Percentiles rank a stretch among this genome's conserved stretches.
These are phyloP conservation scores for Yarrowia divulgata DNA, from an alignment of 805 yeast species.

Conservation along the genomic window DNA sequence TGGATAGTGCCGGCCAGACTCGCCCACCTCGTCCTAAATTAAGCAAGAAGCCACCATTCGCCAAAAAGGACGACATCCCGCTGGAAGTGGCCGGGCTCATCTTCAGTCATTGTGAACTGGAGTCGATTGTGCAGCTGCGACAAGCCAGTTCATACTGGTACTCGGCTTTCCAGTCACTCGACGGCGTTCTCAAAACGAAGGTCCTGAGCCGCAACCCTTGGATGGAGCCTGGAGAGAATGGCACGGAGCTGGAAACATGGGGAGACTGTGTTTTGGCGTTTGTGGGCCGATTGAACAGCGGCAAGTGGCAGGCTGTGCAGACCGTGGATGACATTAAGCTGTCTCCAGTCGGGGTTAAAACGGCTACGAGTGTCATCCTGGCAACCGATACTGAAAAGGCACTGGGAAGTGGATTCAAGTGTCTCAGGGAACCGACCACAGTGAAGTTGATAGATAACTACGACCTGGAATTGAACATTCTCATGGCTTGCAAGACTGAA, in stretches of 20 bases:
- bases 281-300: background rate
- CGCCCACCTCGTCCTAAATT: background rate
- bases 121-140: background rate
- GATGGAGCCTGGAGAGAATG: background rate
- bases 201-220: background rate
- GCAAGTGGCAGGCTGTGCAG: background rate
- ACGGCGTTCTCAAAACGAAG: background rate
- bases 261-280: constrained; percentile 13
- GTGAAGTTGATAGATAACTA: background rate
- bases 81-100: background rate
- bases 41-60: background rate
- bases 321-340: background rate
- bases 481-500: background rate
- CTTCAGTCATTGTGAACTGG: background rate
- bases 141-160: background rate
- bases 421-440: background rate
- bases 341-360: no score
- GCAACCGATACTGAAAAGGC: background rate
- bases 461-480: background rate
- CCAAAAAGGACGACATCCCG: background rate
- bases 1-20: no score
- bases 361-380: background rate
- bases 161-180: background rate
- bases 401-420: background rate
- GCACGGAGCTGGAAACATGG: background rate